A percentile compares a stretch with the other conserved stretches of the same genome.
These are phyloP conservation scores for Intubia oerlemansii DNA, from an alignment of 2,329 filamentous ascomycete genomes.

Conservation along the genomic window DNA sequence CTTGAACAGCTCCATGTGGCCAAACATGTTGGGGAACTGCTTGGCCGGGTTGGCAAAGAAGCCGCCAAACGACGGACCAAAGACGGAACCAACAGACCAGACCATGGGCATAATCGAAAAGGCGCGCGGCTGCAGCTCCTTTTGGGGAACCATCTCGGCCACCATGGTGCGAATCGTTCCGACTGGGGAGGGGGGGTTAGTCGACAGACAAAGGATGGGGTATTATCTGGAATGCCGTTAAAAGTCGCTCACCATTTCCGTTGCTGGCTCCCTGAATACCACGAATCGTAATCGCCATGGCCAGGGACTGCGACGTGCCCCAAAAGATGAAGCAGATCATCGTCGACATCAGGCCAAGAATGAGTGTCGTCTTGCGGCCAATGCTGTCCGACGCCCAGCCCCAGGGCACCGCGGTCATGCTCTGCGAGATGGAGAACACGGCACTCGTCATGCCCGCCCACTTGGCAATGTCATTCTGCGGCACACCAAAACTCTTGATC, in stretches of 20 bases:
- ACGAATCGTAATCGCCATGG: constrained; percentile 61
- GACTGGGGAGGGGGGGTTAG: constrained; percentile 21
- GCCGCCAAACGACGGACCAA: constrained; percentile 75
- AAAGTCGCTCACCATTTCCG: constrained; percentile 42
- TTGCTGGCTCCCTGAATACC: constrained; percentile 68
- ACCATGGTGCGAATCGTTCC: constrained; percentile 84
- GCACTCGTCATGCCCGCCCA: constrained; percentile 61
- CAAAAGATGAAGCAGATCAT: constrained; percentile 67
- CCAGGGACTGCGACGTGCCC: constrained; percentile 59
- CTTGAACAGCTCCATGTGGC: constrained; percentile 43
- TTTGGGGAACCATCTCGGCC: constrained; percentile 78
- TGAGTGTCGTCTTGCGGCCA: constrained; percentile 65
- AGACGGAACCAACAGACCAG: constrained; percentile 72
- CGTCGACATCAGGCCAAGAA: constrained; percentile 52
- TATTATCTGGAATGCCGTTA: background rate
- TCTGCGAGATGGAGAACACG: constrained; percentile 52
- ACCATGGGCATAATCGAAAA: constrained; percentile 86
- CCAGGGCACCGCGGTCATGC: constrained; percentile 52
- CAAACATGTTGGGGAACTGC: constrained; percentile 52
- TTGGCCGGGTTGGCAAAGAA: constrained; percentile 63
- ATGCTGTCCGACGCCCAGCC: constrained; percentile 55
- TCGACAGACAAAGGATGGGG: background rate
- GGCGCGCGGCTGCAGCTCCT: constrained; percentile 65
- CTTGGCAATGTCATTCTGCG: constrained; percentile 50
- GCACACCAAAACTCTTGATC: constrained; percentile 58